phyloP scores from a whole-genome alignment of 2,329 filamentous ascomycete genomes.

The Colletotrichum costaricense region DNA sequence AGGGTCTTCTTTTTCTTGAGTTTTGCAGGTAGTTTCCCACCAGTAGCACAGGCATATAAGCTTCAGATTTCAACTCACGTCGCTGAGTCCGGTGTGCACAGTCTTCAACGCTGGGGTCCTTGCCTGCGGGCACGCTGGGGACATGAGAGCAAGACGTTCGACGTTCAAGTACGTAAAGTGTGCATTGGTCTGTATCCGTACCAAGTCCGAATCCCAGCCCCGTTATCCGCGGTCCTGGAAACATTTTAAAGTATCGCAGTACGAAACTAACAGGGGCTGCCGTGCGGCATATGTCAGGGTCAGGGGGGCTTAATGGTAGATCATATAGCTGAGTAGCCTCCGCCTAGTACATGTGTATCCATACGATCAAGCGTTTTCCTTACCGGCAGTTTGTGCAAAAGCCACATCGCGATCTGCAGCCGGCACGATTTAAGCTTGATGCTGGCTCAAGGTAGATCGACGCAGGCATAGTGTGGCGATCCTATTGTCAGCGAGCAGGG shows the following conservation, averaged over 20 bases:
- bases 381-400: background rate
- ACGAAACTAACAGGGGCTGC: constrained; percentile 1
- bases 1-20: background rate
- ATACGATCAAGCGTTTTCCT: background rate
- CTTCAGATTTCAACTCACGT: constrained; percentile 1
- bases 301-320: background rate
- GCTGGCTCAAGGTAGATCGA: background rate
- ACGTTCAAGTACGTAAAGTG: too few relatives aligned
- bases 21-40: background rate
- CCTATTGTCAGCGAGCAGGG: background rate
- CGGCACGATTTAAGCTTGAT: constrained; percentile 23
- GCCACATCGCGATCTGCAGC: background rate
- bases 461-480: constrained; percentile 2
- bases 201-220: background rate
- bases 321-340: background rate
- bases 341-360: background rate
- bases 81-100: background rate
- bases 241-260: background rate
- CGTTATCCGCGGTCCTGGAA: background rate
- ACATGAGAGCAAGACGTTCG: background rate
- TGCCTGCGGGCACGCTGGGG: background rate
- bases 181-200: too few relatives aligned
- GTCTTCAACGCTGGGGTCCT: background rate
- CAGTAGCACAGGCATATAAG: background rate
- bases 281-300: background rate